These are phyloP conservation scores for Cryptococcus sp. DNA, from an alignment of 1,284 basidiomycete genomes.

Conservation along the genomic window DNA sequence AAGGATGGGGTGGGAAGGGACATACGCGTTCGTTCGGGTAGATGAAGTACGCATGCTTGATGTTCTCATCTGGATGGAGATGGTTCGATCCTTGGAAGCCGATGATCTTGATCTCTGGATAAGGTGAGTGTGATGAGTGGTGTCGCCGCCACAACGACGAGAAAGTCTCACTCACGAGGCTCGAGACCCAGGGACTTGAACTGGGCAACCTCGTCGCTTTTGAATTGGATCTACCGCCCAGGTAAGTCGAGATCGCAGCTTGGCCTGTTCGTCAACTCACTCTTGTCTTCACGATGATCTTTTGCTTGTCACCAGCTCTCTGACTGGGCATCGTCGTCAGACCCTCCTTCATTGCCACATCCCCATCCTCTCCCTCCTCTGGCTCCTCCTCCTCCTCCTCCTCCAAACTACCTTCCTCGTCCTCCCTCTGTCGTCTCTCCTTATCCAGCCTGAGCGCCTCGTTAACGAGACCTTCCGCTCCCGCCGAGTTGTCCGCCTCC, in stretches of 20 bases:
- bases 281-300: constrained; percentile 42
- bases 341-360: too few relatives aligned
- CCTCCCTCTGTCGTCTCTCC: constrained; percentile 19
- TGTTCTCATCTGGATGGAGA: constrained; percentile 77
- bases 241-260: not conserved
- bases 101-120: constrained; percentile 68
- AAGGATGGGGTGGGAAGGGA: not conserved
- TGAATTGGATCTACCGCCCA: constrained; percentile 69
- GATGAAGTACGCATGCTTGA: constrained; percentile 87
- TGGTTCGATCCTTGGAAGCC: constrained; percentile 80
- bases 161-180: constrained; percentile 66
- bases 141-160: too few relatives aligned
- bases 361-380: constrained; percentile 17
- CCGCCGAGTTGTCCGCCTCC: constrained; percentile 28
- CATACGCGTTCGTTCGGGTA: constrained; percentile 85
- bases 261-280: constrained; percentile 39
- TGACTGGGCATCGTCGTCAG: not conserved
- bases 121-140: not conserved
- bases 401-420: constrained; percentile 19
- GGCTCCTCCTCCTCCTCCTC: constrained; percentile 54
- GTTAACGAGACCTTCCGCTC: constrained; percentile 26
- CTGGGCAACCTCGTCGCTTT: constrained; percentile 72
- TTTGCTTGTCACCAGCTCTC: constrained; percentile 10
- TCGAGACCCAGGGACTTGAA: constrained; percentile 75
- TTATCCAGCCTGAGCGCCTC: constrained; percentile 26